Percentiles rank a stretch among this genome's conserved stretches.
Conservation (phyloP, 208 protist genomes). For the Wallacemonas sp. region DNA sequence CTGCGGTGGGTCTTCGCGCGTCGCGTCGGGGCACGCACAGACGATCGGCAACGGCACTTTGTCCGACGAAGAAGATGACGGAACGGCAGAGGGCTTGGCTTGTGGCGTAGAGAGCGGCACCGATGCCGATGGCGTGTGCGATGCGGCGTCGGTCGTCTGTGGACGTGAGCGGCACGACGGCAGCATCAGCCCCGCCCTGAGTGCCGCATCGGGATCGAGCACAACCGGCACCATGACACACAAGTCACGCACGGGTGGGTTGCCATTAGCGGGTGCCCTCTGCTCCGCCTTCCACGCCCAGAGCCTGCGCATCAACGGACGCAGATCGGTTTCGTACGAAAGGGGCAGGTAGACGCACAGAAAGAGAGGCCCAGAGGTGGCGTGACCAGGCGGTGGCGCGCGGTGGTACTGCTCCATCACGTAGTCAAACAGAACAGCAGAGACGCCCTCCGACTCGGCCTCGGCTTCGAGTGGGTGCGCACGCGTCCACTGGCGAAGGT, state of each 20-base stretch:
- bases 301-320: slow-evolving; percentile 54
- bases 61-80: no score
- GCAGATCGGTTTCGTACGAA: slow-evolving; percentile 74
- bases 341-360: slow-evolving; percentile 71
- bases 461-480: slow-evolving; percentile 27
- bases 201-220: slow-evolving; percentile 15
- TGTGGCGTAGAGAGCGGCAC: no score
- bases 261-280: background rate
- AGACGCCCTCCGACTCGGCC: slow-evolving; percentile 37
- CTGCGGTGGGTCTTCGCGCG: no score
- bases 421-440: slow-evolving; percentile 41
- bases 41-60: no score
- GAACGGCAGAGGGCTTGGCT: no score
- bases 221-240: slow-evolving; percentile 27
- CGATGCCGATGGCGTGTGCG: slow-evolving; percentile 14
- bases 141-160: background rate
- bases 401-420: slow-evolving; percentile 21
- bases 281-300: slow-evolving; percentile 28
- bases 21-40: no score
- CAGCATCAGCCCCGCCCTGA: background rate
- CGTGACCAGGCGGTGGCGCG: background rate
- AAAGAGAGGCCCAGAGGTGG: slow-evolving; percentile 26
- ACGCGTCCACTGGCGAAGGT: slow-evolving; percentile 41
- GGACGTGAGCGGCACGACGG: background rate
- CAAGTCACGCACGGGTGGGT: slow-evolving; percentile 5